Base-by-base conservation (phyloP, 371 early-diverging fungal species). In the Circinella umbellata region DNA sequence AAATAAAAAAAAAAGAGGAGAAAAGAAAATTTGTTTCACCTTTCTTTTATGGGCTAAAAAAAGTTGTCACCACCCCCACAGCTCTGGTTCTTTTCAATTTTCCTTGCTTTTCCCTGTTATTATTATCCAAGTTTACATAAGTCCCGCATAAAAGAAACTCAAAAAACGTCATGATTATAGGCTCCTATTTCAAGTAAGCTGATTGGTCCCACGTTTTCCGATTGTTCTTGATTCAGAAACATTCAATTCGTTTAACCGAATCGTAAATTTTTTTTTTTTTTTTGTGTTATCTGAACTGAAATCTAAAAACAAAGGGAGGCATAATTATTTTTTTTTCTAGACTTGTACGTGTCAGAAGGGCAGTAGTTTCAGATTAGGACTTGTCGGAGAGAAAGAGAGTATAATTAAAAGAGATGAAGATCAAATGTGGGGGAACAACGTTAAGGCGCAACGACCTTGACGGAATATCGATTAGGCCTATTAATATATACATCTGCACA, bases 381-480 rank as follows among this genome's bases (percentile, higher is more conserved):
- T 27, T 27, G 27, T 42, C 42, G 42, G 42, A 42, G 42, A 6
- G 11, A 42, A 42, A 42, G 42, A 42, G 15, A 53, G 2, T 27
- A 27, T 27, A 27, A 27, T 27, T 27, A 27, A 34, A 57, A 34
- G 57, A 57, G 57, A 7, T 27, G 18, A 34, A 27, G 20, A 14
- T 57, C 20, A 34, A n/a, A 57, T 2, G 54, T 8, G 54, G 54
- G 54, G 57, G 57, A 57, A 57, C 27, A 57, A 57, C 57, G 57
- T 27, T 57, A 7, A 27, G 57, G 57, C 57, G 57, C 34, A 13
- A 57, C 1, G 3, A 34, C 57, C 57, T 37, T 57, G 57, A 17
- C 61, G 68, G 59, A 38, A 61, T 60, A 68, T 59, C n/a, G 42
- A 47, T 61, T 68, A 68, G 61, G 68, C 47, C 48, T 15, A 46